A percentile compares a stretch with the other conserved stretches of the same genome.
Conservation (phyloP, 345 rosid species). For the Linum lewisii region DNA sequence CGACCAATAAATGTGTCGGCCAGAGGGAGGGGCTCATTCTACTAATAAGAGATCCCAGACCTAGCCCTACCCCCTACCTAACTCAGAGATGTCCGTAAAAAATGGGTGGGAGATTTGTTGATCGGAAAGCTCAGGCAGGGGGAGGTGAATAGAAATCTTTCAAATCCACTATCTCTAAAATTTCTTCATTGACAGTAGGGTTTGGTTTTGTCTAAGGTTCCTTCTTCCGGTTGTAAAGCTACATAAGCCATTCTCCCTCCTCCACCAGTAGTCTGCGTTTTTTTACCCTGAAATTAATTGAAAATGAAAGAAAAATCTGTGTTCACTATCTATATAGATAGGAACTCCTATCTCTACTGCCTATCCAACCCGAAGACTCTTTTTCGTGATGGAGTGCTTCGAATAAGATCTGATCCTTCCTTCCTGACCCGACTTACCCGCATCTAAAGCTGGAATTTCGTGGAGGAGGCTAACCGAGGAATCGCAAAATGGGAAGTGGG, state of each 20-base stretch:
- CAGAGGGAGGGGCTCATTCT: background rate
- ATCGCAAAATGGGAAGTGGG: no score
- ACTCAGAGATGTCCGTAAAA: background rate
- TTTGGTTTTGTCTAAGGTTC: background rate
- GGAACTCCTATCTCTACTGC: no score
- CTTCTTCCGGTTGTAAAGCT: background rate
- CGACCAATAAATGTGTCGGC: background rate
- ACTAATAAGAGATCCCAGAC: background rate
- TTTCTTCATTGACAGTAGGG: background rate
- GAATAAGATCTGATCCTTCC: no score
- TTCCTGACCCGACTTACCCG: no score
- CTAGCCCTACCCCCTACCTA: background rate
- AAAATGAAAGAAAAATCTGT: background rate
- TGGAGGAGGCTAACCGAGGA: no score
- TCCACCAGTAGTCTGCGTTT: background rate
- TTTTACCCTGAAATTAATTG: background rate
- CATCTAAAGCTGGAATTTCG: no score
- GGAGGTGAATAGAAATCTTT: background rate
- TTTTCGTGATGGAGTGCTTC: no score
- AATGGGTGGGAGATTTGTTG: background rate
- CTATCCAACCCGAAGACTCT: background rate
- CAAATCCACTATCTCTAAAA: background rate
- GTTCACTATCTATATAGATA: background rate
- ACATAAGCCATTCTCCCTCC: background rate
- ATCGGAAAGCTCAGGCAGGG: background rate